A percentile compares a stretch with the other conserved stretches of the same genome.
Evolutionary conservation across 2,329 filamentous ascomycete species (phyloP).

Genomic region (Laburnicola sp.): DNA sequence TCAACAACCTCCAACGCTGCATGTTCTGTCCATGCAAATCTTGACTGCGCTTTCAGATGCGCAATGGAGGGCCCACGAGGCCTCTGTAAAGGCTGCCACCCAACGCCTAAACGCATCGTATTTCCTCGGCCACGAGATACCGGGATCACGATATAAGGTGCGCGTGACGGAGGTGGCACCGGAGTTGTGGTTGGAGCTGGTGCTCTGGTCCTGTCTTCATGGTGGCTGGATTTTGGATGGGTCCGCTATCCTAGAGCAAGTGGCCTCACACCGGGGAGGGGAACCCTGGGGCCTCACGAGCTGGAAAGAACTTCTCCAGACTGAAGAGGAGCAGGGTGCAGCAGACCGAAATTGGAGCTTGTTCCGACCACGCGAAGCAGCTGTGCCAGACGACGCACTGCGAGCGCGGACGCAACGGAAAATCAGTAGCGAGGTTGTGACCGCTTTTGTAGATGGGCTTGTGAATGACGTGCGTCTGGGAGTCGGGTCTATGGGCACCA

Average conservation of each 20-base stretch:
- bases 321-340: slow-evolving; percentile 27
- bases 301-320: slow-evolving; percentile 48
- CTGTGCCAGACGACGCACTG: slow-evolving; percentile 25
- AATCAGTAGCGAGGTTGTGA: slow-evolving; percentile 62
- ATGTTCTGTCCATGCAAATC: slow-evolving; percentile 53
- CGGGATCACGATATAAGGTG: slow-evolving; percentile 48
- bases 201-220: slow-evolving; percentile 56
- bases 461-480: slow-evolving; percentile 51
- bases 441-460: slow-evolving; percentile 58
- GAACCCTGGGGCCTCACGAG: slow-evolving; percentile 42
- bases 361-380: slow-evolving; percentile 24
- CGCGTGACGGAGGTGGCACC: slow-evolving; percentile 47
- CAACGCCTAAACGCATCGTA: slow-evolving; percentile 43
- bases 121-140: slow-evolving; percentile 49
- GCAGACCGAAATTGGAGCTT: slow-evolving; percentile 27
- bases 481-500: slow-evolving; percentile 46
- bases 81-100: slow-evolving; percentile 31
- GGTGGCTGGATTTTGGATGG: slow-evolving; percentile 53
- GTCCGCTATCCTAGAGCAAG: slow-evolving; percentile 42
- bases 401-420: slow-evolving; percentile 48
- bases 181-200: slow-evolving; percentile 57
- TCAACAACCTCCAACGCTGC: slow-evolving; percentile 53
- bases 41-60: slow-evolving; percentile 55
- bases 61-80: slow-evolving; percentile 53
- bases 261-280: slow-evolving; percentile 26